phyloP scores from a whole-genome alignment of 495 filamentous ascomycete species.

The Thozetella sp. region DNA sequence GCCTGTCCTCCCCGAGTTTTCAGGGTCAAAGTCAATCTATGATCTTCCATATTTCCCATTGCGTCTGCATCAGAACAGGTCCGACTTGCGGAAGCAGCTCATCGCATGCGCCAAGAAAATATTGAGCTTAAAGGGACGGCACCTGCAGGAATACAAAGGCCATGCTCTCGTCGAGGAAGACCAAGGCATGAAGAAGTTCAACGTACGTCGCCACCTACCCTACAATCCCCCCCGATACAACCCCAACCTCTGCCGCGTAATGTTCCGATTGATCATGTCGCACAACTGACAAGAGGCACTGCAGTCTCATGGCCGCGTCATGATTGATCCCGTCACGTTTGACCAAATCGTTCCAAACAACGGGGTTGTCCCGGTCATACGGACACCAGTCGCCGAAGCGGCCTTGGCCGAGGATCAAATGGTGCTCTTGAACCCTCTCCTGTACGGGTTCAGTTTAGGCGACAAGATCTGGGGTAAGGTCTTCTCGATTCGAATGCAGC shows the following conservation, averaged over 20 bases:
- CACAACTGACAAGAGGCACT: neutral
- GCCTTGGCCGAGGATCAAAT: neutral
- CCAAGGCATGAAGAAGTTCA: too few species aligned
- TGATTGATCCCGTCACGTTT: neutral
- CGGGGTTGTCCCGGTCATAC: neutral
- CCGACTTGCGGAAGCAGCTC: neutral
- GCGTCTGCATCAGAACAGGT: neutral
- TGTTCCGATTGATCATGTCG: neutral
- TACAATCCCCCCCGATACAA: too few species aligned
- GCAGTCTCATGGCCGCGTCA: slow-evolving; percentile 5
- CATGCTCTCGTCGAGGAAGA: too few species aligned
- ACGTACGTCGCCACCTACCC: too few species aligned
- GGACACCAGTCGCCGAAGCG: neutral
- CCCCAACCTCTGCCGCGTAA: too few species aligned
- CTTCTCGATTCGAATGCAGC: too few species aligned
- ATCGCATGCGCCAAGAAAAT: neutral
- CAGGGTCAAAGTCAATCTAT: neutral
- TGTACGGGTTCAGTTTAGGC: slow-evolving; percentile 2
- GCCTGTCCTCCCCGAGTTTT: neutral
- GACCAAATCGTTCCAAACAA: neutral
- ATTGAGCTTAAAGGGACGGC: neutral
- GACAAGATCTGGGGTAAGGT: slow-evolving; percentile 9
- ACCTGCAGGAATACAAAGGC: slow-evolving; percentile 2
- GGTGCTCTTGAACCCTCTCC: neutral
- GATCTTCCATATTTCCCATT: neutral